Evolutionary conservation across 2,329 filamentous ascomycete species (phyloP), one percentile per base, ranked within the genome.

Genomic region (Eutypa lata): DNA sequence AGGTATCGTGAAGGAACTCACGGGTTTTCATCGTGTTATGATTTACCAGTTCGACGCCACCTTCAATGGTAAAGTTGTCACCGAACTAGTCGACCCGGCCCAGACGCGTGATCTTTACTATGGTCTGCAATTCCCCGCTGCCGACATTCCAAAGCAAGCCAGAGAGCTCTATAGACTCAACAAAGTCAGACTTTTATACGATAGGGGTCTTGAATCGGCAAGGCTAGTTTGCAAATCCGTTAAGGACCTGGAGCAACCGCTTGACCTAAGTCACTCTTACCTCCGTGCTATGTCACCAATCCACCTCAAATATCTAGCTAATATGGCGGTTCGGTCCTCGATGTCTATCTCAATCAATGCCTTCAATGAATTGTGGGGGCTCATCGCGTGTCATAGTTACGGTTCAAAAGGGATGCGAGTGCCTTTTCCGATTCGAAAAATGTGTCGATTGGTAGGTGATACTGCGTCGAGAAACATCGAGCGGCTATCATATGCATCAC

Each of bases 341-440:
- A 96, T 96, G 91, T 96, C 91, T 0, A 91, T 96, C 55, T 95
- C 91, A 1, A 89, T 96, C 64, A 94, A 91, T 58, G 89, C 89
- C 0, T 94, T 95, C 61, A 79, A 82, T 60, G 88, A 95, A 61
- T 73, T 96, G 0, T 96, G 91, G 92, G 92, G 91, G 0, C 73
- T 96, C 26, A 91, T 96, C 40, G 86, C 90, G 1, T 96, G 91
- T 55, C 91, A 96, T 65, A 83, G 87, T 0, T 96, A 96, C 61
- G 91, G 89, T 0, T 53, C 70, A 2, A 81, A 80, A 44, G 91
- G 91, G 3, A 95, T 94, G 90, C 81, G 91, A n/a, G 90, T 96
- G 0, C 90, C 90, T 0, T 96, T 96, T 63, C 91, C 91, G 0
- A 91, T 96, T 47, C 82, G 91, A 13, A 96, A 96, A 69, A 93